Evolutionary conservation across 2,329 filamentous ascomycete species (phyloP), one percentile per base, ranked within the genome.

Genomic region (Pseudocercospora eumusae): DNA sequence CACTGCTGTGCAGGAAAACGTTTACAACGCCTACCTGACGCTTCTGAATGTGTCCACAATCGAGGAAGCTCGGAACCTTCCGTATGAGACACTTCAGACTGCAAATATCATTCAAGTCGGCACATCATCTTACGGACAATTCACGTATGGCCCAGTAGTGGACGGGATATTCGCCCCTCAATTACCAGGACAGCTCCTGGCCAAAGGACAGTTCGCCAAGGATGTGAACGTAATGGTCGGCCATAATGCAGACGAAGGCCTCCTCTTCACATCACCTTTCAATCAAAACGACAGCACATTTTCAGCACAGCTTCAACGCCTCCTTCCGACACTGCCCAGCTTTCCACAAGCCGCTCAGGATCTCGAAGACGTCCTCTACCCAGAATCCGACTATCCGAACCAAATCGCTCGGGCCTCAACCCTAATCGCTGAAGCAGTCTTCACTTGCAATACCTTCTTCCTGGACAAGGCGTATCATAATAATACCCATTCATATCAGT

Each of bases 381-480:
- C 83, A 2, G 75, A 72, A 15, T 75, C 69, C 44, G 75, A 75
- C 9, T 86, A 85, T 73, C 78, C 67, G 0, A 77, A 74, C 52
- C 67, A 81, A 40, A 78, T 78, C 64, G 72, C 70, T 11, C 80
- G 84, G 8, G 74, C 74, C 0, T 71, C 74, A 10, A 73, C 79
- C 1, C 70, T 81, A 10, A 71, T 77, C 42, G 70, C 77, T 11
- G 84, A 86, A 59, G 60, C 64, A n/a, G 53, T 66, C 60, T 81
- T 82, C 67, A 74, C 75, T 31, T 86, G 84, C 77, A 83, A 83
- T 66, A 79, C 82, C 13, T 76, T 80, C 68, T 84, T 78, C 67
- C 75, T 86, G 3, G 76, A 78, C 59, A 74, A 72, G 1, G 83
- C 79, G 4, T 80, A 74, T 70, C 28, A 53, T 10, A 82, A 82